phyloP scores from a whole-genome alignment of 495 filamentous ascomycete species.

The Chaetomidium leptoderma region DNA sequence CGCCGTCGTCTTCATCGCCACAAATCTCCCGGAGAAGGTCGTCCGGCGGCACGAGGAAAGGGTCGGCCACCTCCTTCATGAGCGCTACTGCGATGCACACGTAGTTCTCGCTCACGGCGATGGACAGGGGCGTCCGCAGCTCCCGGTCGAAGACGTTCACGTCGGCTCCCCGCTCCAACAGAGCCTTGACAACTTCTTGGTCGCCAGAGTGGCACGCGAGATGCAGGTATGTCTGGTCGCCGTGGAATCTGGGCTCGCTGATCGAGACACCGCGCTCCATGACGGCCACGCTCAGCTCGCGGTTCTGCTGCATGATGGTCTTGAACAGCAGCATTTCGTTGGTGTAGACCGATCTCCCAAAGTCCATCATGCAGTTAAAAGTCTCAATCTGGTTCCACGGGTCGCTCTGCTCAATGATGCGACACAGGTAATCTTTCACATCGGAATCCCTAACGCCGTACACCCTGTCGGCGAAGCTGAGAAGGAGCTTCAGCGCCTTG shows the following conservation, averaged over 20 bases:
- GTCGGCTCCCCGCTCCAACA: slow-evolving; percentile 28
- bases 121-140: slow-evolving; percentile 25
- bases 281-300: slow-evolving; percentile 22
- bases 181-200: slow-evolving; percentile 20
- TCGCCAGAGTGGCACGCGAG: slow-evolving; percentile 28
- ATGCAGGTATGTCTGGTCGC: slow-evolving; percentile 27
- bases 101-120: slow-evolving; percentile 23
- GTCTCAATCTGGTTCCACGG: slow-evolving; percentile 30
- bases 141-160: slow-evolving; percentile 27
- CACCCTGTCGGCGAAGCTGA: slow-evolving; percentile 15
- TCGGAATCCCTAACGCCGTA: slow-evolving; percentile 20
- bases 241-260: slow-evolving; percentile 19
- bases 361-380: slow-evolving; percentile 22
- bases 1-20: slow-evolving; percentile 11
- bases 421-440: slow-evolving; percentile 19
- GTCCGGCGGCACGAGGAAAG: slow-evolving; percentile 25
- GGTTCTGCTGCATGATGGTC: slow-evolving; percentile 23
- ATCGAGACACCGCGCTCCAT: slow-evolving; percentile 24
- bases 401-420: slow-evolving; percentile 23
- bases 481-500: slow-evolving; percentile 23
- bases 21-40: slow-evolving; percentile 13
- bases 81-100: slow-evolving; percentile 12
- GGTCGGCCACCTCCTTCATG: slow-evolving; percentile 28
- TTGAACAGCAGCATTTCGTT: slow-evolving; percentile 25
- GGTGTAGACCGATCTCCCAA: slow-evolving; percentile 18